These are phyloP conservation scores for Chlamydomonas eustigma DNA, from an alignment of 139 green algal genomes.

Conservation along the genomic window DNA sequence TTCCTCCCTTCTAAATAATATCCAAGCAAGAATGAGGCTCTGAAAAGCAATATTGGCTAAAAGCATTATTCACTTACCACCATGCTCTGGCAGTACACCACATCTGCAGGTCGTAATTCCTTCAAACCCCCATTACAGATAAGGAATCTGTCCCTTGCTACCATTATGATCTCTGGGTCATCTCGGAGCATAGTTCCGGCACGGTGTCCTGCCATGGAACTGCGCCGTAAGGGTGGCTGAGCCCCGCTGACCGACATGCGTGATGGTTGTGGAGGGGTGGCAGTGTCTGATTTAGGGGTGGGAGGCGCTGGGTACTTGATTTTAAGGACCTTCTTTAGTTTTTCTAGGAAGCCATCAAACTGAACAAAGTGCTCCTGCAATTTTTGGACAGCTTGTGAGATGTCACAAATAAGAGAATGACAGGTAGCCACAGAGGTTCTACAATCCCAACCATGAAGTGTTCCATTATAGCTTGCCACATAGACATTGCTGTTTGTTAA, in stretches of 20 bases:
- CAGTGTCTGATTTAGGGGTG: not conserved
- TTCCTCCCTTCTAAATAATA: too few species aligned
- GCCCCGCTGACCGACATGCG: conserved; percentile 6
- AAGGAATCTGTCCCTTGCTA: not conserved
- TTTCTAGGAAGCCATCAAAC: conserved; percentile 3
- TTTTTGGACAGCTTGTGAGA: too few species aligned
- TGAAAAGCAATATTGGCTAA: too few species aligned
- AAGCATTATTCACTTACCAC: conserved; percentile 2
- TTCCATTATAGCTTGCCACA: too few species aligned
- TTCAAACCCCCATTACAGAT: not conserved
- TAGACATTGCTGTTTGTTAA: too few species aligned
- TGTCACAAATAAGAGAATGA: too few species aligned
- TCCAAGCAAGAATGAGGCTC: too few species aligned
- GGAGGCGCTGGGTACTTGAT: not conserved
- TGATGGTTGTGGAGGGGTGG: not conserved
- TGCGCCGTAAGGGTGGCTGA: too few species aligned
- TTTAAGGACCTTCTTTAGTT: not conserved
- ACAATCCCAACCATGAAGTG: too few species aligned
- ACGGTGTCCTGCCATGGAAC: not conserved
- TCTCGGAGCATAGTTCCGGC: not conserved
- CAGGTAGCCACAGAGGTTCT: too few species aligned
- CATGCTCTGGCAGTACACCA: conserved; percentile 1
- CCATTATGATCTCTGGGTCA: not conserved
- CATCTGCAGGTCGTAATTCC: not conserved
- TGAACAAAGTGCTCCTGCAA: too few species aligned